Conservation (phyloP, 768 basidiomycete species). For the Lentinula detonsa region DNA sequence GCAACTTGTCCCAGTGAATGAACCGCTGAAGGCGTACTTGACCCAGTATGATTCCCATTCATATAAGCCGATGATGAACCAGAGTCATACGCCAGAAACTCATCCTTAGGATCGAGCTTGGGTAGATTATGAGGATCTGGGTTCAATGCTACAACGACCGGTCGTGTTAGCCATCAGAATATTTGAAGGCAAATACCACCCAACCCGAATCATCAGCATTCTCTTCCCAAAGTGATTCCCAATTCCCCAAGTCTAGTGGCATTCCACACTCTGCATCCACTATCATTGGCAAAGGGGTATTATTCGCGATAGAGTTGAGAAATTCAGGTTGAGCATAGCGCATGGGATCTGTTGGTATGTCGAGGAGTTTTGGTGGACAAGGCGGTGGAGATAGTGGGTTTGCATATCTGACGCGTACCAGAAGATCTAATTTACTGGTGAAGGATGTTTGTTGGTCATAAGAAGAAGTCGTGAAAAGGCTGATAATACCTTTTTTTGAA, state of each 20-base stretch:
- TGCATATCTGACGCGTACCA: slow-evolving; percentile 88
- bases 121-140: slow-evolving; percentile 58
- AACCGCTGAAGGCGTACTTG: slow-evolving; percentile 33
- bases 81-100: slow-evolving; percentile 66
- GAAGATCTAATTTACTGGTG: slow-evolving; percentile 68
- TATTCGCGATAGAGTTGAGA: slow-evolving; percentile 71
- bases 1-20: slow-evolving; percentile 61
- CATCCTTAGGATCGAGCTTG: slow-evolving; percentile 67
- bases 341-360: slow-evolving; percentile 84
- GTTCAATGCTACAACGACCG: slow-evolving; percentile 42
- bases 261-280: slow-evolving; percentile 96
- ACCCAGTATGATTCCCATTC: slow-evolving; percentile 26
- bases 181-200: slow-evolving; percentile 8
- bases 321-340: slow-evolving; percentile 88
- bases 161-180: neutral
- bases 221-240: slow-evolving; percentile 81
- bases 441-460: slow-evolving; percentile 25
- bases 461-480: neutral
- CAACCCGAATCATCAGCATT: slow-evolving; percentile 63
- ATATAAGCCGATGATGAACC: slow-evolving; percentile 28
- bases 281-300: slow-evolving; percentile 88
- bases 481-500: slow-evolving; percentile 43
- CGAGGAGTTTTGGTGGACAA: slow-evolving; percentile 92
- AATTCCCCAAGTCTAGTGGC: slow-evolving; percentile 85
- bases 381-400: slow-evolving; percentile 95